A percentile compares a stretch with the other conserved stretches of the same genome.
Conservation (phyloP, 176 grass and related monocot genomes). For the Bothriochloa decipiens region DNA sequence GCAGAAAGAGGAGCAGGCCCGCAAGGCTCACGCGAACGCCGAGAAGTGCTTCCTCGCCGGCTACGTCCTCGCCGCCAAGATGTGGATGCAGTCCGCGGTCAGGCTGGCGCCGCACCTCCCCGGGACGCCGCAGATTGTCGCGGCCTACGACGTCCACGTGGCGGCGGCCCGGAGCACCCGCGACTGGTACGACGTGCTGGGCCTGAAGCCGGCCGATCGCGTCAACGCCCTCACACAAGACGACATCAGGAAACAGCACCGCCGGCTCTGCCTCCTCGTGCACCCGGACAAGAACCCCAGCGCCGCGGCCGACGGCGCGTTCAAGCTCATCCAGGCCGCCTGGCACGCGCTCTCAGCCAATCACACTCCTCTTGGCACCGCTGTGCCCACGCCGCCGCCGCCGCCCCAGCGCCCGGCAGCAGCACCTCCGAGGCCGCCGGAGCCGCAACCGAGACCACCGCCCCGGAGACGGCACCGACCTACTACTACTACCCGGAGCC, state of each 20-base stretch:
- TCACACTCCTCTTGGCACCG: background rate
- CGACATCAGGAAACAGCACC: background rate
- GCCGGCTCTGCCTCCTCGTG: constrained; percentile 3
- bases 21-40: background rate
- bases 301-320: background rate
- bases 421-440: background rate
- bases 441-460: background rate
- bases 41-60: background rate
- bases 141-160: background rate
- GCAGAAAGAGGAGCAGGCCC: background rate
- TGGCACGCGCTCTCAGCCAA: background rate
- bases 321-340: constrained; percentile 20
- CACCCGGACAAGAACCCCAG: constrained; percentile 23
- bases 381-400: background rate
- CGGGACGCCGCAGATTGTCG: background rate
- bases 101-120: background rate
- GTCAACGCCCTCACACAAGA: background rate
- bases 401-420: background rate
- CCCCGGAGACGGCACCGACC: background rate
- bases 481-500: background rate
- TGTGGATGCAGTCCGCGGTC: background rate
- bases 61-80: background rate
- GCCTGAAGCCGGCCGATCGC: background rate
- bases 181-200: constrained; percentile 20
- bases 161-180: background rate